Percentiles rank a stretch among this genome's conserved stretches.
Conservation (phyloP, 2,329 filamentous ascomycete species). For the Colletotrichum kahawae region DNA sequence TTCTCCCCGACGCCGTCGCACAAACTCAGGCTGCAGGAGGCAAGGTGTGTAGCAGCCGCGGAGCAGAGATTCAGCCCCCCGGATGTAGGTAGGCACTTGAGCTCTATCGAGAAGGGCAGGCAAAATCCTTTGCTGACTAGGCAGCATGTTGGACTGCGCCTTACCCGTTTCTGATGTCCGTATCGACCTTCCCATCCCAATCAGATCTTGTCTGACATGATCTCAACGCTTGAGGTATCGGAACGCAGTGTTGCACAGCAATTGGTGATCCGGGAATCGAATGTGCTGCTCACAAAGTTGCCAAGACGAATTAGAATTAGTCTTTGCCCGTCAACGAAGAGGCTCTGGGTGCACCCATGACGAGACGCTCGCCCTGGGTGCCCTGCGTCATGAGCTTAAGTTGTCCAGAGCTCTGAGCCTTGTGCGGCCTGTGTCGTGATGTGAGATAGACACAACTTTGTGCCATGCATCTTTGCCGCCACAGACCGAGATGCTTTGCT, state of each 20-base stretch:
- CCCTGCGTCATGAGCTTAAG: not conserved
- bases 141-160: not conserved
- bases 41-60: constrained; percentile 4
- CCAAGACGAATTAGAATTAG: not conserved
- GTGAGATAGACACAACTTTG: not conserved
- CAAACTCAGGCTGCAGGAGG: not conserved
- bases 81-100: not conserved
- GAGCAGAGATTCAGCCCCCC: not conserved
- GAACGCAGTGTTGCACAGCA: not conserved
- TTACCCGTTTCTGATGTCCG: not conserved
- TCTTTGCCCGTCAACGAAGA: not conserved
- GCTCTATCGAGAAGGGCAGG: not conserved
- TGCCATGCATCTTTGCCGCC: not conserved
- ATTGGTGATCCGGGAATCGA: not conserved
- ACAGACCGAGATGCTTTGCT: not conserved
- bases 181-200: not conserved
- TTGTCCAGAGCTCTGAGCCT: not conserved
- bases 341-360: not conserved
- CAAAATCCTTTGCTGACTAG: not conserved
- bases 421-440: not conserved
- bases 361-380: not conserved
- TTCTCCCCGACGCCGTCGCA: not conserved
- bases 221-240: not conserved
- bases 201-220: not conserved
- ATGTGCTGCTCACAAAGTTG: not conserved